Base-by-base conservation (phyloP, 768 basidiomycete genomes). In the Baorangia bicolor region DNA sequence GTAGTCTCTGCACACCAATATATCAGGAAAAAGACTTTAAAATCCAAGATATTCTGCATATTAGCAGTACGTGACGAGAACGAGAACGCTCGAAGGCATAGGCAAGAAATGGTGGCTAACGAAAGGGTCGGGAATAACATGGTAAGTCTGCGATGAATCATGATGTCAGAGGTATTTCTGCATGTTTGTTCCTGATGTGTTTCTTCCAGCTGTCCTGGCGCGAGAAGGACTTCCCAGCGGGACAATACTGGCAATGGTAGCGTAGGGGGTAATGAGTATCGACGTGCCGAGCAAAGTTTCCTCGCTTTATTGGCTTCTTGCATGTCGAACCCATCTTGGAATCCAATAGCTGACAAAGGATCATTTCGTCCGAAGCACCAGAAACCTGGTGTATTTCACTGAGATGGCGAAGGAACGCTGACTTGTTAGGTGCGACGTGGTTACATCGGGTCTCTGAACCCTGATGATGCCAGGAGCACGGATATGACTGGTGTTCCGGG, bases 221-320 rank as follows among this genome's bases (percentile, higher is more conserved):
- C 11, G 66, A 69, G 49, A 69, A 68, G 10, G 54, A 39, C 23
- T 42, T 66, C 1, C 20, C 54, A 11, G 8, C 1, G 1, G n/a
- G 31, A 45, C 69, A 68, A 13, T 49, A 5, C 8, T 23, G 43
- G 38, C 69, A 68, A 4, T 28, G 12, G 42, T 50, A 49, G 27
- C 64, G 67, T 13, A 50, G 5, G 1, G n/a, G 47, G 18, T 63
- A 63, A 35, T 70, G 67, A 1, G 34, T 61, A 7, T 63, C 61
- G 0, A 49, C 46, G 14, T 68, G 69, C 1, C 67, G 45, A 25
- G 67, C 25, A 12, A 66, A 39, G 23, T 27, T 59, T 27, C 49
- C 55, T 25, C 69, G 39, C 11, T 54, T 63, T 38, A 46, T 48
- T 10, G 7, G 1, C 7, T 0, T 9, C 3, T 31, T 39, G 30